Evolutionary conservation across 352 stramenopile species (phyloP).

Genomic region (Phytophthora fragariae): DNA sequence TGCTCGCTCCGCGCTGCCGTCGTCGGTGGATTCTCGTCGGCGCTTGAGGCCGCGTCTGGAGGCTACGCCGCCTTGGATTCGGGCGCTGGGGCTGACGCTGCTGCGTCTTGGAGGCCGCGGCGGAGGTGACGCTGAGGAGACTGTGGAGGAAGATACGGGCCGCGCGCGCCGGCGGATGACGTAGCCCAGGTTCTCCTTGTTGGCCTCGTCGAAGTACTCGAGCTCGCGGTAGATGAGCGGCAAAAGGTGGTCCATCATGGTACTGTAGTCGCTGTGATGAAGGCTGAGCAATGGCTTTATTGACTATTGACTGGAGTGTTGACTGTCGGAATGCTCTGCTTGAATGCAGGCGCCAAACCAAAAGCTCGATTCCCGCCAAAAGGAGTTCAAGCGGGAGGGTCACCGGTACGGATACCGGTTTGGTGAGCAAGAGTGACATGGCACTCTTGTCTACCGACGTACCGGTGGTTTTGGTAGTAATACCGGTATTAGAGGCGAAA

Average conservation of each 20-base stretch:
- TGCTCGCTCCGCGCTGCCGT: slow-evolving; percentile 7
- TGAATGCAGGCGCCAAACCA: slow-evolving; percentile 37
- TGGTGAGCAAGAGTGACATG: too few relatives aligned
- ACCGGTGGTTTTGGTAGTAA: background rate
- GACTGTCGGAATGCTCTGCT: slow-evolving; percentile 16
- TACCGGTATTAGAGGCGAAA: background rate
- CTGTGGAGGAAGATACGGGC: slow-evolving; percentile 3
- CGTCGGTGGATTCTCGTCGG: slow-evolving; percentile 20
- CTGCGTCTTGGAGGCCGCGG: slow-evolving; percentile 32
- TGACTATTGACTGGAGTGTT: too few relatives aligned
- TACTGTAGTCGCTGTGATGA: background rate
- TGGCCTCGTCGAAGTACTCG: slow-evolving; percentile 51
- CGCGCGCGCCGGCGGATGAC: slow-evolving; percentile 45
- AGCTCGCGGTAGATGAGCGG: slow-evolving; percentile 53
- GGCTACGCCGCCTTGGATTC: slow-evolving; percentile 15
- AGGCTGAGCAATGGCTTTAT: too few relatives aligned
- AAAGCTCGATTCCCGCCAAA: slow-evolving; percentile 42
- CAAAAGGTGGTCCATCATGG: slow-evolving; percentile 55
- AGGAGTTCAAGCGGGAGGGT: slow-evolving; percentile 18
- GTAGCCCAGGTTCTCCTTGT: slow-evolving; percentile 82
- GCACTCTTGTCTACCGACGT: too few relatives aligned
- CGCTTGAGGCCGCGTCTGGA: slow-evolving; percentile 22
- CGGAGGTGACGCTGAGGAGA: slow-evolving; percentile 15
- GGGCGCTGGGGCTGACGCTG: background rate
- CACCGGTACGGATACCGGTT: slow-evolving; percentile 10